phyloP scores from a whole-genome alignment of 228 moss, liverwort and hornwort genomes.

The Sphagnum magellanicum region DNA sequence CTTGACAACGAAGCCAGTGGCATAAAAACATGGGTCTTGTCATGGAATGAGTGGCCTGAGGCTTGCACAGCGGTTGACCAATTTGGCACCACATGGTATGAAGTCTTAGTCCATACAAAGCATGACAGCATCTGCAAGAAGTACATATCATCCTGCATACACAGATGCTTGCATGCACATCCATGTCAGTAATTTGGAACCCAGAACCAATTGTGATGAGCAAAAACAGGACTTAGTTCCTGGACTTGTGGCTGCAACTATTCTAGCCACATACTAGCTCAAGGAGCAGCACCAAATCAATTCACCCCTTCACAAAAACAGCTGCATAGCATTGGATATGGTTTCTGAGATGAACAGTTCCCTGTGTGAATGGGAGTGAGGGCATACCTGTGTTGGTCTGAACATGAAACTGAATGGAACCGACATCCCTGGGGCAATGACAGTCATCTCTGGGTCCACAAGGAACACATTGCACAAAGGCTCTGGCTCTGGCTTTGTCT shows the following conservation, averaged over 20 bases:
- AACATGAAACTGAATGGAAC: conserved; percentile 69
- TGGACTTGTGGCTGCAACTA: no score
- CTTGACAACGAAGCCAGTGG: conserved; percentile 66
- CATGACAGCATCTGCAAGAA: conserved; percentile 63
- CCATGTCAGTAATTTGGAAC: neutral
- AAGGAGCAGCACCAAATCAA: no score
- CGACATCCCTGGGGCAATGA: conserved; percentile 56
- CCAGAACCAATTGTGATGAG: neutral
- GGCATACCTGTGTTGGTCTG: conserved; percentile 54
- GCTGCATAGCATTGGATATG: no score
- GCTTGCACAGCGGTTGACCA: conserved; percentile 61
- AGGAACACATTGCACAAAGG: conserved; percentile 37
- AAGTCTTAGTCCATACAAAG: conserved; percentile 73
- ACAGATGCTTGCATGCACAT: neutral
- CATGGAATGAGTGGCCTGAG: conserved; percentile 67
- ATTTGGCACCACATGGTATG: conserved; percentile 72
- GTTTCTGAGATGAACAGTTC: no score
- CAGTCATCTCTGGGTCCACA: conserved; percentile 48
- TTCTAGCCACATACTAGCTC: no score
- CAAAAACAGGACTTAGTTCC: no score
- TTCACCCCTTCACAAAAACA: no score
- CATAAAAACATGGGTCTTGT: conserved; percentile 58
- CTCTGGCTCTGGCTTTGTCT: conserved; percentile 12
- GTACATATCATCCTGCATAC: conserved; percentile 55
- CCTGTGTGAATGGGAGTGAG: neutral